These are phyloP conservation scores for Galerina sulciceps DNA, from an alignment of 768 basidiomycete species.

Conservation along the genomic window DNA sequence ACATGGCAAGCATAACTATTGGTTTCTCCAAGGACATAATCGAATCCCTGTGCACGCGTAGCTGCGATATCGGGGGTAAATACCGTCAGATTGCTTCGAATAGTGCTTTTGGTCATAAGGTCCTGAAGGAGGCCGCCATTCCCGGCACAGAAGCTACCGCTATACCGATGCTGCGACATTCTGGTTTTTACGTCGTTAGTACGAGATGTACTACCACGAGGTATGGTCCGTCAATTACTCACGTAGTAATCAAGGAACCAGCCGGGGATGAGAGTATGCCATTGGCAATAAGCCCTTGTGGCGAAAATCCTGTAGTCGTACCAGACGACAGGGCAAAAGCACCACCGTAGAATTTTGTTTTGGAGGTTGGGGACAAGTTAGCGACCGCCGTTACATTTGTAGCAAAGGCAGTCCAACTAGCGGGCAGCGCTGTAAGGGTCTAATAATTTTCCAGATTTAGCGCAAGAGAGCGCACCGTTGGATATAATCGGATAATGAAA, in stretches of 20 bases:
- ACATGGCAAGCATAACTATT: conserved; percentile 55
- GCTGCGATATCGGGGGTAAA: conserved; percentile 60
- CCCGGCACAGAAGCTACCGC: conserved; percentile 67
- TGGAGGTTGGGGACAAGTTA: conserved; percentile 34
- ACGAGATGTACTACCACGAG: neutral
- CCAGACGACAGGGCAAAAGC: conserved; percentile 57
- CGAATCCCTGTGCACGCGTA: conserved; percentile 45
- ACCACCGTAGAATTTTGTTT: conserved; percentile 52
- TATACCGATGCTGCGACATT: conserved; percentile 60
- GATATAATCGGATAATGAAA: conserved; percentile 49
- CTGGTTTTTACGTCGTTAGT: conserved; percentile 27
- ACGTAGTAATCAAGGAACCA: conserved; percentile 59
- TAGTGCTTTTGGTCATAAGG: conserved; percentile 64
- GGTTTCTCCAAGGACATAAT: conserved; percentile 69
- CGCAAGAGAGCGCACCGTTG: conserved; percentile 41
- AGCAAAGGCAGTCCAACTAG: conserved; percentile 59
- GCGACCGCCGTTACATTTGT: conserved; percentile 47
- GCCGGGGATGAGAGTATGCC: conserved; percentile 53
- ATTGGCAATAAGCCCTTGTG: conserved; percentile 56
- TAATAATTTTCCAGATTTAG: neutral
- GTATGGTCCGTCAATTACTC: conserved; percentile 16
- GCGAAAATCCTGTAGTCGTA: conserved; percentile 55
- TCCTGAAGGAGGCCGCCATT: conserved; percentile 57
- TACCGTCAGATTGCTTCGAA: conserved; percentile 56
- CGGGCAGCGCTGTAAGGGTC: neutral